Percentiles rank a stretch among this genome's conserved stretches.
Conservation (phyloP, 2,329 filamentous ascomycete species). For the Aspergillus hortae region DNA sequence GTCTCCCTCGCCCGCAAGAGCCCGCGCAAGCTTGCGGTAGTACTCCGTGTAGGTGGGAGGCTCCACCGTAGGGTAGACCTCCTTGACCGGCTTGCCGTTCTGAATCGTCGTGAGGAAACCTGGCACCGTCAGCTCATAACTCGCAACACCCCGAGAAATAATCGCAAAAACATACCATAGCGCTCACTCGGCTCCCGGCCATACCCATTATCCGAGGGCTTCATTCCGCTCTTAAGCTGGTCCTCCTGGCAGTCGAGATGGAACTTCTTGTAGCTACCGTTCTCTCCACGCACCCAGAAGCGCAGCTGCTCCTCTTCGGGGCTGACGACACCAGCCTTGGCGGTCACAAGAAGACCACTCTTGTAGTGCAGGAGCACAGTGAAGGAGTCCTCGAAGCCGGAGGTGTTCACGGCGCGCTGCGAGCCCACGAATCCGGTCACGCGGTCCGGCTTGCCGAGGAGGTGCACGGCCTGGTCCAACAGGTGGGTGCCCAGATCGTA, state of each 20-base stretch:
- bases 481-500: constrained; percentile 76
- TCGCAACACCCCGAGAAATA: not conserved
- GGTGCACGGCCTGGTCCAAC: constrained; percentile 67
- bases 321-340: constrained; percentile 66
- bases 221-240: constrained; percentile 63
- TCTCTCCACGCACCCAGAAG: constrained; percentile 73
- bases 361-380: constrained; percentile 66
- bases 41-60: constrained; percentile 67
- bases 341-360: constrained; percentile 61
- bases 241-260: constrained; percentile 72
- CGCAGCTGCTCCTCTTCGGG: constrained; percentile 66
- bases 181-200: constrained; percentile 59
- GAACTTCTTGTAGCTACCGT: constrained; percentile 71
- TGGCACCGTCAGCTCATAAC: constrained; percentile 11
- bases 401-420: constrained; percentile 58
- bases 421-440: constrained; percentile 67
- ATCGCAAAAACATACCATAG: constrained; percentile 45
- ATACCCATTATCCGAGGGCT: constrained; percentile 60
- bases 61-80: constrained; percentile 56
- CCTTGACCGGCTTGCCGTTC: constrained; percentile 50
- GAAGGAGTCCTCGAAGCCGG: constrained; percentile 47
- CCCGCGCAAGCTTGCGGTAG: constrained; percentile 56
- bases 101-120: constrained; percentile 53
- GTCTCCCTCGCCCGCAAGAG: constrained; percentile 50
- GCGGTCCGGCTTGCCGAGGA: constrained; percentile 65